A percentile compares a stretch with the other conserved stretches of the same genome.
These are phyloP conservation scores for Bretschneidera sinensis DNA, from an alignment of 345 rosid genomes.

Conservation along the genomic window DNA sequence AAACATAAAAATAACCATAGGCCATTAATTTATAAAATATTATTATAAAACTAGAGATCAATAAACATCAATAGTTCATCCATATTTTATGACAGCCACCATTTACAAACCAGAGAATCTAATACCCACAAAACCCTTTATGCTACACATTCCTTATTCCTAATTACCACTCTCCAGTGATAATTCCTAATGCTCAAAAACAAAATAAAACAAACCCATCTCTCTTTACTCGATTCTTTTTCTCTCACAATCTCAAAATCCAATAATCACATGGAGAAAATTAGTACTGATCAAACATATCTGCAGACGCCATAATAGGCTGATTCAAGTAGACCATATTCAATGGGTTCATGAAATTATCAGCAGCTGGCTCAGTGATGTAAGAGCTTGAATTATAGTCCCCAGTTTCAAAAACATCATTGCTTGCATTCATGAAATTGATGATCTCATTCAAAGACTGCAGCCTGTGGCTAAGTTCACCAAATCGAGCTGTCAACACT, in stretches of 20 bases:
- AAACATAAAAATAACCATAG: no score
- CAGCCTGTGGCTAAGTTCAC: constrained; percentile 66
- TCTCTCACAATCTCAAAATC: not conserved
- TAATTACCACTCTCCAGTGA: not conserved
- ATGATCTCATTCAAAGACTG: constrained; percentile 71
- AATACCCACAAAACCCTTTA: not conserved
- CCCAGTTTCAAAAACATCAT: constrained; percentile 12
- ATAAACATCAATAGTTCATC: no score
- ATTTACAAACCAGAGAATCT: constrained; percentile 1
- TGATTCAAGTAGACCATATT: constrained; percentile 48
- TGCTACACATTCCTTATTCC: constrained; percentile 8
- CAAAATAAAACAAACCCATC: not conserved
- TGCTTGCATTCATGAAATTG: constrained; percentile 26
- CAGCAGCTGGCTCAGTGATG: constrained; percentile 27
- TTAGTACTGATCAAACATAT: constrained; percentile 46
- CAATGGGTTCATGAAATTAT: constrained; percentile 42
- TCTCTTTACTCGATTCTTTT: not conserved
- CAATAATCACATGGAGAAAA: not conserved
- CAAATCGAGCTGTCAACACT: constrained; percentile 60
- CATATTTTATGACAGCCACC: not conserved
- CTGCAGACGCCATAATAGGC: constrained; percentile 71
- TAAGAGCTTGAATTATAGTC: constrained; percentile 13
- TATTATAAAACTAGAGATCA: no score
- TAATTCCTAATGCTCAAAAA: not conserved
- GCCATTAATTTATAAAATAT: no score